phyloP scores from a whole-genome alignment of 192 early-diverging fungal genomes.

The Linnemannia zychae region DNA sequence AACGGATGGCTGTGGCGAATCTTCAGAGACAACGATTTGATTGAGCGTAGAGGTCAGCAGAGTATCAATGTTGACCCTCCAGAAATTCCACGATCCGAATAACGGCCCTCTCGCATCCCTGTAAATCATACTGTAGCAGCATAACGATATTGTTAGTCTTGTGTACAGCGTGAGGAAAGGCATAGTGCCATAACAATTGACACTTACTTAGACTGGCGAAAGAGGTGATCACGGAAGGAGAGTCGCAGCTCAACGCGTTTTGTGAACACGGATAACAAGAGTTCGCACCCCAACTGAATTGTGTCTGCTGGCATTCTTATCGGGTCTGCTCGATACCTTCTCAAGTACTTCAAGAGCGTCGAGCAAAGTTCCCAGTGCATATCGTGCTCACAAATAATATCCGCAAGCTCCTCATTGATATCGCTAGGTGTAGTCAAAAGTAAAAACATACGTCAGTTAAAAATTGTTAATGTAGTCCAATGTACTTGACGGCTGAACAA shows the following conservation, averaged over 20 bases:
- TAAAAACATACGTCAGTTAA: neutral
- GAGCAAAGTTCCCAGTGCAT: constrained; percentile 43
- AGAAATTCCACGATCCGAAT: constrained; percentile 45
- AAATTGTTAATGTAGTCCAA: neutral
- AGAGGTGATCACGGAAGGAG: constrained; percentile 35
- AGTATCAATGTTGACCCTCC: constrained; percentile 32
- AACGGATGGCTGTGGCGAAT: neutral
- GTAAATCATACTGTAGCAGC: neutral
- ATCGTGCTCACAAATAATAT: constrained; percentile 20
- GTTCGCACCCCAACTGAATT: constrained; percentile 33
- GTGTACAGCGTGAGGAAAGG: neutral
- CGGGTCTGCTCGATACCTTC: constrained; percentile 26
- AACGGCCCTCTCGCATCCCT: constrained; percentile 26
- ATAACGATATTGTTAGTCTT: neutral
- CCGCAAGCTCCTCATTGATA: constrained; percentile 35
- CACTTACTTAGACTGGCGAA: constrained; percentile 28
- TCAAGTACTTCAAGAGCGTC: constrained; percentile 23
- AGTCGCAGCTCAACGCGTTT: constrained; percentile 20
- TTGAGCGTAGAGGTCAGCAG: constrained; percentile 29
- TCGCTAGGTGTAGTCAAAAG: constrained; percentile 2
- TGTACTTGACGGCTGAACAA: neutral
- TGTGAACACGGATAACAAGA: constrained; percentile 39
- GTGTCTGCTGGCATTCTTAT: constrained; percentile 26
- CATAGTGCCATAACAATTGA: neutral
- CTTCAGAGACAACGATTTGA: constrained; percentile 30